phyloP scores from a whole-genome alignment of 805 yeast species.

The Kluyveromyces aestuarii region DNA sequence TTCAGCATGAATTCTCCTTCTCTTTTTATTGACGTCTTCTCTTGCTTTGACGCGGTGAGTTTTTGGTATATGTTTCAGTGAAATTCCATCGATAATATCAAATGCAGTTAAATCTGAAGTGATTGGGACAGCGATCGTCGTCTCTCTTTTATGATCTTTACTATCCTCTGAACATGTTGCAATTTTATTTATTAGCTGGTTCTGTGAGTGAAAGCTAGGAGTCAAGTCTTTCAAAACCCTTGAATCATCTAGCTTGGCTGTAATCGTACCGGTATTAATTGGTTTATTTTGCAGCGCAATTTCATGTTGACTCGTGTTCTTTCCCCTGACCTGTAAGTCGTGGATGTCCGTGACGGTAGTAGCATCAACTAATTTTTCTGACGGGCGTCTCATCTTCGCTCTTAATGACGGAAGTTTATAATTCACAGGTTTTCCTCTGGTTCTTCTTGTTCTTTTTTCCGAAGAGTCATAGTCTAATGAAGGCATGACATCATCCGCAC shows the following conservation, averaged over 20 bases:
- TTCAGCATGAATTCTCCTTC: background rate
- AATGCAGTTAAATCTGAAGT: constrained; percentile 31
- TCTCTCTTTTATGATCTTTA: background rate
- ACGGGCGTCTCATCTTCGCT: constrained; percentile 59
- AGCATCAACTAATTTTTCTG: constrained; percentile 53
- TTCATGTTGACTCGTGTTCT: constrained; percentile 3
- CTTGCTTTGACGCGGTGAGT: constrained; percentile 18
- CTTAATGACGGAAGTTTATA: constrained; percentile 62
- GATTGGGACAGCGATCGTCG: background rate
- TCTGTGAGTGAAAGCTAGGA: background rate
- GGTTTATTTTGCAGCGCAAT: constrained; percentile 1
- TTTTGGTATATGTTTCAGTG: constrained; percentile 13
- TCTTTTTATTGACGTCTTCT: constrained; percentile 1
- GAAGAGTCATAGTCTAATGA: constrained; percentile 16
- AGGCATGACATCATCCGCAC: constrained; percentile 35
- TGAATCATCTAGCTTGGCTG: background rate
- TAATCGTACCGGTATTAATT: background rate
- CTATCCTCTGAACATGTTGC: background rate
- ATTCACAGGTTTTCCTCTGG: constrained; percentile 50
- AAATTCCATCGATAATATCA: constrained; percentile 30
- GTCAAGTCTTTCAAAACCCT: background rate
- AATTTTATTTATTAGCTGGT: background rate
- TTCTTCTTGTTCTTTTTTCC: constrained; percentile 32
- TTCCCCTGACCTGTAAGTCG: constrained; percentile 22
- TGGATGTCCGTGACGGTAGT: constrained; percentile 33